These are phyloP conservation scores for Colletotrichum nymphaeae DNA, from an alignment of 2,329 filamentous ascomycete genomes.

Conservation along the genomic window DNA sequence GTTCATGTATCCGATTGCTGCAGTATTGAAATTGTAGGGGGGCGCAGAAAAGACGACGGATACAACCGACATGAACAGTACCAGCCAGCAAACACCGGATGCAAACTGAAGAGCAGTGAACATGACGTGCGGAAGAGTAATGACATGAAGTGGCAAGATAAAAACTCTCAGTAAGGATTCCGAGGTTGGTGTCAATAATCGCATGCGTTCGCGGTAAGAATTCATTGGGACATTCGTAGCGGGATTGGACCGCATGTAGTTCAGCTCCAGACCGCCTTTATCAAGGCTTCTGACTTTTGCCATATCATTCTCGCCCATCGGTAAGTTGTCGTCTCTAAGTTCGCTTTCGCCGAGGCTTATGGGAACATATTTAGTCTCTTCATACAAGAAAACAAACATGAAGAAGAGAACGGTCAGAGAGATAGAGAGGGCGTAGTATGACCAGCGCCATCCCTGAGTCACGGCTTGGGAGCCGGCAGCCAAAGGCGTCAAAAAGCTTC, in stretches of 20 bases:
- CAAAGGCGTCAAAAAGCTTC: conserved; percentile 43
- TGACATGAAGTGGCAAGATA: conserved; percentile 21
- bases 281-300: background rate
- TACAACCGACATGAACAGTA: conserved; percentile 45
- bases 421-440: conserved; percentile 42
- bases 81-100: conserved; percentile 49
- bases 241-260: conserved; percentile 3
- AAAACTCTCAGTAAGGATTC: conserved; percentile 36
- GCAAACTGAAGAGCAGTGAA: conserved; percentile 54
- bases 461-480: conserved; percentile 41
- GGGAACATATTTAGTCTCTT: conserved; percentile 46
- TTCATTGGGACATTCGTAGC: conserved; percentile 22
- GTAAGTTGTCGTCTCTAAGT: background rate
- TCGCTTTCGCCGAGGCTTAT: conserved; percentile 29
- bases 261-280: background rate
- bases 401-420: conserved; percentile 39
- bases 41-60: conserved; percentile 46
- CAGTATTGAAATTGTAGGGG: conserved; percentile 43
- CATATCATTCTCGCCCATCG: background rate
- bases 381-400: conserved; percentile 40
- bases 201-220: conserved; percentile 38
- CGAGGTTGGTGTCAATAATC: conserved; percentile 36
- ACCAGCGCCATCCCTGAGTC: conserved; percentile 45
- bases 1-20: conserved; percentile 41
- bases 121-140: conserved; percentile 45